Conservation (phyloP, 1,284 basidiomycete species). For the Butyriboletus appendiculatus region DNA sequence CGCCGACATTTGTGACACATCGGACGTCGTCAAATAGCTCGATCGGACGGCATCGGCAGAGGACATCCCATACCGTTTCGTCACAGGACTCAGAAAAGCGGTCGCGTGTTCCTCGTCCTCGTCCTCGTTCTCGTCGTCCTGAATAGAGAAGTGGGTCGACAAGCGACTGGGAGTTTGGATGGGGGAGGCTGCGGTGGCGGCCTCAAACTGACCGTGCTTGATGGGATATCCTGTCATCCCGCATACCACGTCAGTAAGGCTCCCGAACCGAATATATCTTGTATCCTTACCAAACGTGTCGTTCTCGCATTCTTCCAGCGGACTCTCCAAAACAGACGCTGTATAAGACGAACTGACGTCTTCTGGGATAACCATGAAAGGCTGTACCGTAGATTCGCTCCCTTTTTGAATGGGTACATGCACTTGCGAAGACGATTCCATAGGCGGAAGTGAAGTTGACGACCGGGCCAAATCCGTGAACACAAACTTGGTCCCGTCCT, state of each 20-base stretch:
- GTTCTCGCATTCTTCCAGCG: conserved; percentile 42
- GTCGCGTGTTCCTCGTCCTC: conserved; percentile 6
- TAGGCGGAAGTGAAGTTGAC: conserved; percentile 17
- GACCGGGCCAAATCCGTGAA: conserved; percentile 29
- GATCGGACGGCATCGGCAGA: conserved; percentile 52
- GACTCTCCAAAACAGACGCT: conserved; percentile 48
- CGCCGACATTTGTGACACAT: conserved; percentile 61
- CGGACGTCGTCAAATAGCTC: conserved; percentile 67
- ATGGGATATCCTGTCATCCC: conserved; percentile 25
- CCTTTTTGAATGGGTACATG: conserved; percentile 13
- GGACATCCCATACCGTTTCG: conserved; percentile 31
- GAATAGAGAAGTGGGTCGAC: conserved; percentile 29
- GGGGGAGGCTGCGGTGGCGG: conserved; percentile 11
- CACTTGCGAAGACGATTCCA: conserved; percentile 6
- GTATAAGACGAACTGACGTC: conserved; percentile 62
- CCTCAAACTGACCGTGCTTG: conserved; percentile 22
- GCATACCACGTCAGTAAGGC: conserved; percentile 8
- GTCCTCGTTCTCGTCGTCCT: conserved; percentile 12
- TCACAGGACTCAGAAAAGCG: conserved; percentile 12
- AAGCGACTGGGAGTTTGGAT: conserved; percentile 14
- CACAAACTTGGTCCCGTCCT: conserved; percentile 14
- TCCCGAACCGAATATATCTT: conserved; percentile 3
- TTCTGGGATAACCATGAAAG: conserved; percentile 52
- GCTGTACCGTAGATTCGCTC: conserved; percentile 33
- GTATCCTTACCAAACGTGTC: conserved; percentile 47